Evolutionary conservation across 2,329 filamentous ascomycete species (phyloP).

Genomic region (Nannizziopsis barbatae): DNA sequence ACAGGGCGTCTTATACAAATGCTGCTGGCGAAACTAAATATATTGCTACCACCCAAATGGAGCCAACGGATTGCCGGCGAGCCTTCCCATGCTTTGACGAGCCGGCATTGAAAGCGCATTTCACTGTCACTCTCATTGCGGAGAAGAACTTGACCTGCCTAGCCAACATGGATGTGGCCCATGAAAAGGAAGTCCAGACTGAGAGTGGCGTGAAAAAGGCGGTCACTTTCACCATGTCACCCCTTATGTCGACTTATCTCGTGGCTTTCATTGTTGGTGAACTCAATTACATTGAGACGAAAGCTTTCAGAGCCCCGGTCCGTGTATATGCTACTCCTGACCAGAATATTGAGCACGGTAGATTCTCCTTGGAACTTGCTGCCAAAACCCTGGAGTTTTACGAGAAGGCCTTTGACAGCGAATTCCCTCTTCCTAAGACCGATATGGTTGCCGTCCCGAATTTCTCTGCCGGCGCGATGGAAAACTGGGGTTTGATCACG

Average conservation of each 20-base stretch:
- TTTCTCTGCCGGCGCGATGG: slow-evolving; percentile 92
- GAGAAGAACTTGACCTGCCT: slow-evolving; percentile 84
- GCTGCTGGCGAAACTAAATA: slow-evolving; percentile 66
- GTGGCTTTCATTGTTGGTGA: slow-evolving; percentile 89
- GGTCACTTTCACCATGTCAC: slow-evolving; percentile 84
- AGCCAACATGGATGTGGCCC: slow-evolving; percentile 91
- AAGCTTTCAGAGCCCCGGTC: slow-evolving; percentile 80
- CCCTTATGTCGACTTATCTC: slow-evolving; percentile 92
- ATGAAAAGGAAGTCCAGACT: slow-evolving; percentile 61
- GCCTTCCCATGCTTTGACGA: slow-evolving; percentile 97
- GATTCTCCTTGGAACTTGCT: slow-evolving; percentile 80
- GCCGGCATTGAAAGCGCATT: slow-evolving; percentile 83
- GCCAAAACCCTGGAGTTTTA: slow-evolving; percentile 87
- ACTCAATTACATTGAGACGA: slow-evolving; percentile 86
- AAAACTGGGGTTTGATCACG: slow-evolving; percentile 95
- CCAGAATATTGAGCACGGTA: slow-evolving; percentile 78
- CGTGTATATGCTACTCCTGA: slow-evolving; percentile 89
- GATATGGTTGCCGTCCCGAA: slow-evolving; percentile 94
- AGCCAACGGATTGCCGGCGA: slow-evolving; percentile 82
- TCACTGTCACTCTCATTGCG: slow-evolving; percentile 80
- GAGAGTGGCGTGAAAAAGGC: slow-evolving; percentile 61
- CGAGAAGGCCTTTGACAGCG: slow-evolving; percentile 81
- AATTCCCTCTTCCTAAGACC: slow-evolving; percentile 86
- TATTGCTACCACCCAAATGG: slow-evolving; percentile 89
- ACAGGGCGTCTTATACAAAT: slow-evolving; percentile 85